Percentiles rank a stretch among this genome's conserved stretches.
These are phyloP conservation scores for Teunomyces atbi DNA, from an alignment of 805 yeast species.

Conservation along the genomic window DNA sequence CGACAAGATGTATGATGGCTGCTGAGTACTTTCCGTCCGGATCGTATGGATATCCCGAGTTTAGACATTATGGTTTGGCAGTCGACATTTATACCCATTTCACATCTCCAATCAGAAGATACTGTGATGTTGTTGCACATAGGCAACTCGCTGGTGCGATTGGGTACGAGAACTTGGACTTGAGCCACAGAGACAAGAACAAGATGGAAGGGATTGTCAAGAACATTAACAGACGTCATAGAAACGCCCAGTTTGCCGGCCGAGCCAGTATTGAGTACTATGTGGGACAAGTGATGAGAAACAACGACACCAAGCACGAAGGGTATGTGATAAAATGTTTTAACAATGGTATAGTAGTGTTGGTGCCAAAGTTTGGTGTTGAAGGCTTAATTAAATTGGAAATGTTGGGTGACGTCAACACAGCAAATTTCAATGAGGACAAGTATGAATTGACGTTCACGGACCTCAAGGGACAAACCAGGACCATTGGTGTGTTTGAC, in stretches of 20 bases:
- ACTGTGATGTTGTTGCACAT: constrained; percentile 97
- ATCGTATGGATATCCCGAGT: constrained; percentile 83
- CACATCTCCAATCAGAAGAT: constrained; percentile 97
- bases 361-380: constrained; percentile 94
- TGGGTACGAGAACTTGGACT: constrained; percentile 81
- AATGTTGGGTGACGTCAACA: constrained; percentile 61
- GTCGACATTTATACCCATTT: constrained; percentile 97
- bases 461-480: constrained; percentile 40
- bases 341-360: constrained; percentile 89
- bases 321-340: constrained; percentile 92
- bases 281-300: constrained; percentile 96
- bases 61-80: constrained; percentile 95
- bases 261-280: constrained; percentile 96
- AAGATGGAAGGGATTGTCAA: constrained; percentile 87
- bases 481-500: constrained; percentile 73
- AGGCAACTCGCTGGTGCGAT: constrained; percentile 98
- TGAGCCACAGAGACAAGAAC: constrained; percentile 79
- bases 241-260: constrained; percentile 99
- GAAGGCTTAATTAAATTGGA: constrained; percentile 89
- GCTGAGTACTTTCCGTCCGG: constrained; percentile 97
- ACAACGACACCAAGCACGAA: constrained; percentile 73
- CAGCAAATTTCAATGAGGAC: constrained; percentile 74
- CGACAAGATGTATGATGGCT: constrained; percentile 98
- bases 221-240: constrained; percentile 89
- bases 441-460: constrained; percentile 64